Evolutionary conservation across 73 alveolate genomes (phyloP).

Genomic region (Uronychia setigera): DNA sequence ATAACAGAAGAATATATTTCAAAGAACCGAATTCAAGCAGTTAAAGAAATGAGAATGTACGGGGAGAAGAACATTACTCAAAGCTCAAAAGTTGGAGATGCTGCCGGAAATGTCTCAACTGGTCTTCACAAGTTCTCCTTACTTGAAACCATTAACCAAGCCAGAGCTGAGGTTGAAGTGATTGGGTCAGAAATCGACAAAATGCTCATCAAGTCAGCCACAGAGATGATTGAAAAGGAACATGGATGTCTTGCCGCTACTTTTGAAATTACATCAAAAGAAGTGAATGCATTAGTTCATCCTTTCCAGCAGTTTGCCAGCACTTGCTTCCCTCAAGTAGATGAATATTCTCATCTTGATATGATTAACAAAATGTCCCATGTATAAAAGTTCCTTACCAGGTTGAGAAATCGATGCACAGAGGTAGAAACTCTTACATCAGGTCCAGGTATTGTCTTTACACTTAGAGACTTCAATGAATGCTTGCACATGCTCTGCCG

Average conservation of each 20-base stretch:
- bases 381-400: conserved; percentile 57
- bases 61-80: background rate
- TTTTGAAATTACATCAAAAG: conserved; percentile 29
- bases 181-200: conserved; percentile 47
- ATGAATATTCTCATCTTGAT: conserved; percentile 60
- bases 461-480: conserved; percentile 67
- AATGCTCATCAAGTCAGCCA: conserved; percentile 25
- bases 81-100: background rate
- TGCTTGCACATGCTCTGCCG: conserved; percentile 52
- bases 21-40: background rate
- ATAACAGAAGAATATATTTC: background rate
- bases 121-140: conserved; percentile 9
- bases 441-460: conserved; percentile 73
- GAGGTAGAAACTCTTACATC: conserved; percentile 74
- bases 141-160: conserved; percentile 14
- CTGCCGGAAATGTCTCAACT: conserved; percentile 17
- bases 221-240: conserved; percentile 43
- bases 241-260: conserved; percentile 40
- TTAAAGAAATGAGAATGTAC: background rate
- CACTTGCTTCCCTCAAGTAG: conserved; percentile 51
- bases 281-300: conserved; percentile 41
- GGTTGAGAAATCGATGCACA: conserved; percentile 67
- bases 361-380: conserved; percentile 64
- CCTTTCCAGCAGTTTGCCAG: conserved; percentile 68
- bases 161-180: conserved; percentile 50